Evolutionary conservation across 2,329 filamentous ascomycete genomes (phyloP), one percentile per base, ranked within the genome.

Genomic region (Xylariaceae sp.): DNA sequence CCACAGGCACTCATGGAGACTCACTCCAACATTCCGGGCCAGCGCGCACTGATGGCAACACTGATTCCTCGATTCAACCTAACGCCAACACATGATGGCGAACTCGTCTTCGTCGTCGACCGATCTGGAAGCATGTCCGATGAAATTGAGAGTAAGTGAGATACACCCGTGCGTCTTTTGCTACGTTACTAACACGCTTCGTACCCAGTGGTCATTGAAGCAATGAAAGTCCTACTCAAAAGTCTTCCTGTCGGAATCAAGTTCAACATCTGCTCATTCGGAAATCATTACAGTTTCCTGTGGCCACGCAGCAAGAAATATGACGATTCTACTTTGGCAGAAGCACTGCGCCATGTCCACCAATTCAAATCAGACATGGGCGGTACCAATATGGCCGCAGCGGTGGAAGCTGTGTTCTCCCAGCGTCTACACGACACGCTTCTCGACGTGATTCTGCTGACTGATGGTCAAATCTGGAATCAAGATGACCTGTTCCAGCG

Each of bases 181-280:
- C 11, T 30, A 1, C 47, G 18, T 30, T 10, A 50, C 48, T 50
- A 50, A 50, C 11, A 8, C 17, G 4, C n/a, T 10, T 18, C 7
- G 48, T 50, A 30, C 8, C 30, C 11, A 56, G 53, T 59, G 53
- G 57, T 60, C 10, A 60, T 60, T 6, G 39, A 56, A 53, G 57
- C 60, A 23, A 60, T 62, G 57, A 57, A 37, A 2, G 55, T 56
- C 8, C 35, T 64, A 13, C 57, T 64, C 4, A 60, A 64, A 18
- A 57, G 57, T 30, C 62, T 64, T 50, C 57, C 56, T 8, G 39
- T 59, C 13, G 62, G 62, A 11, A 30, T 44, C 4, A 60, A 53
- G 41, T 62, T 62, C 51, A 64, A 64, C 13, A 62, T 62, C 11
- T 58, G 57, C 39, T 64, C 62, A 39, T 64, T 64, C 18, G 58